Evolutionary conservation across 352 stramenopile genomes (phyloP).

Genomic region (Phytophthora kernoviae): DNA sequence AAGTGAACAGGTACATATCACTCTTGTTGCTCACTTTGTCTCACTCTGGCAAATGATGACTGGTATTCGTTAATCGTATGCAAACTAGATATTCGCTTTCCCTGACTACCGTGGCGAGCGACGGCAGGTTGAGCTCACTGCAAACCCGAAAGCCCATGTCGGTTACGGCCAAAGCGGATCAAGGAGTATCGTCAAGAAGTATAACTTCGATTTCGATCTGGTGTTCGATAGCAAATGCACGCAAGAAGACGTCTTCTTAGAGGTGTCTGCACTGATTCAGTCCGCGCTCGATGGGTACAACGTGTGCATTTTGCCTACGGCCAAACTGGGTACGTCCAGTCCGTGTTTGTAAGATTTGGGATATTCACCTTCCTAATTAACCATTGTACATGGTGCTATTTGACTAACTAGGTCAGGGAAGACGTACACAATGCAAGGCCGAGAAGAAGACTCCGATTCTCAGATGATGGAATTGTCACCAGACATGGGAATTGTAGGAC

Average conservation of each 20-base stretch:
- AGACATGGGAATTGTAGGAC: conserved; percentile 83
- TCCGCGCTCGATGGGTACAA: conserved; percentile 96
- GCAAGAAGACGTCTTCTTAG: conserved; percentile 97
- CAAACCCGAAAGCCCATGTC: conserved; percentile 66
- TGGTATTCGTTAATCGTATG: not conserved
- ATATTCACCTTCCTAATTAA: not conserved
- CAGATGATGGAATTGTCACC: conserved; percentile 47
- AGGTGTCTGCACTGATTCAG: conserved; percentile 95
- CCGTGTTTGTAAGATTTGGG: not conserved
- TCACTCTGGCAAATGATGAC: not conserved
- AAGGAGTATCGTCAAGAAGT: conserved; percentile 77
- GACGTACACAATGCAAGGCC: conserved; percentile 89
- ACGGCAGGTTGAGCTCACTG: conserved; percentile 74
- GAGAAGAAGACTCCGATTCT: conserved; percentile 39
- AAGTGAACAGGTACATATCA: conserved; percentile 48
- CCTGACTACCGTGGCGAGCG: conserved; percentile 72
- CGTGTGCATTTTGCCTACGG: conserved; percentile 95
- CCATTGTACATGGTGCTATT: not conserved
- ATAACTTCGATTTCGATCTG: conserved; percentile 97
- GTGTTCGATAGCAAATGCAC: conserved; percentile 94
- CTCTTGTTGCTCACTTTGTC: conserved; percentile 1
- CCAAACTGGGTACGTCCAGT: conserved; percentile 66
- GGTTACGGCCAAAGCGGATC: conserved; percentile 69
- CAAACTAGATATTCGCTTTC: conserved; percentile 68
- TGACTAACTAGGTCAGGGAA: conserved; percentile 67